phyloP scores from a whole-genome alignment of 306 rosid genomes.

The Styphnolobium japonicum region DNA sequence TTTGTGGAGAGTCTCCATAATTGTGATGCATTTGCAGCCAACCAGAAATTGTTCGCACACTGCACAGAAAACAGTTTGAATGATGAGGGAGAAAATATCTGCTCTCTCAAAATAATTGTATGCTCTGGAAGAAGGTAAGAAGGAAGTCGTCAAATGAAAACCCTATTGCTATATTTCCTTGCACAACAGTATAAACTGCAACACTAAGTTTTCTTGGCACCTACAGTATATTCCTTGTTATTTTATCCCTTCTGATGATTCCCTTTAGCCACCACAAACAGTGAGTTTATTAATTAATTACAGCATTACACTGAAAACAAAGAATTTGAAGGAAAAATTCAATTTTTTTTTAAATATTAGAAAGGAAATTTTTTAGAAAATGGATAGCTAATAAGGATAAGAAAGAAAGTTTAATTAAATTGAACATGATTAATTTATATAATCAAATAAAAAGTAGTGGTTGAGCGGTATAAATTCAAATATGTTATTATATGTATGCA shows the following conservation, averaged over 20 bases:
- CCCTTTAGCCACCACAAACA: no score
- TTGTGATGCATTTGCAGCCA: constrained; percentile 37
- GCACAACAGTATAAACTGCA: neutral
- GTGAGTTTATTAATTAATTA: no score
- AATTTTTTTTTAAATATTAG: neutral
- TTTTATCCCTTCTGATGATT: neutral
- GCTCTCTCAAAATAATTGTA: constrained; percentile 20
- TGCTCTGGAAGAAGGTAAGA: neutral
- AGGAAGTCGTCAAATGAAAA: neutral
- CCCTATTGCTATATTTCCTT: neutral
- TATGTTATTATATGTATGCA: no score
- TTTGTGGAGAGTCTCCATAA: constrained; percentile 28
- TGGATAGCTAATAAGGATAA: neutral
- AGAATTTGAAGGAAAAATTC: neutral
- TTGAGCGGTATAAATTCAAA: neutral
- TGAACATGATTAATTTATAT: neutral
- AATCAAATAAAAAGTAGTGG: neutral
- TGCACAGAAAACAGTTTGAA: constrained; percentile 30
- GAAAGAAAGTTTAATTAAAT: neutral
- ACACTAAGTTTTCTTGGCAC: neutral
- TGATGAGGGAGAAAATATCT: constrained; percentile 30
- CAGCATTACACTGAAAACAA: neutral
- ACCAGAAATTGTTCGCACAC: constrained; percentile 31
- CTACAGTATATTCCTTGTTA: neutral
- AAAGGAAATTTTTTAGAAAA: neutral